Percentiles rank a stretch among this genome's conserved stretches.
These are phyloP conservation scores for Paracoccidioides brasiliensis DNA, from an alignment of 2,329 filamentous ascomycete genomes.

Conservation along the genomic window DNA sequence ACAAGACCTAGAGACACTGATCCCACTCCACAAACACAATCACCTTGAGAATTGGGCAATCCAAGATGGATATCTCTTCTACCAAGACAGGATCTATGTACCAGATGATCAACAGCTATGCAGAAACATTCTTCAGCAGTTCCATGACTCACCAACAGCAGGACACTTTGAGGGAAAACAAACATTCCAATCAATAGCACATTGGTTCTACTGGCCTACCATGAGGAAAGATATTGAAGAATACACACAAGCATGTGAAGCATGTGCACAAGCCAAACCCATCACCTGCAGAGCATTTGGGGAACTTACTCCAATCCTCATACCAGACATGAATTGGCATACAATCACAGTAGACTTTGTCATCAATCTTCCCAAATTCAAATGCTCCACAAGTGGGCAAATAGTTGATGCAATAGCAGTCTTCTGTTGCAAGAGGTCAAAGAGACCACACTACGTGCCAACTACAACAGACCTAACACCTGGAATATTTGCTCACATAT, in stretches of 20 bases:
- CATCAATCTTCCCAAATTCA: no score
- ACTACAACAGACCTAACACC: not conserved
- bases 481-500: not conserved
- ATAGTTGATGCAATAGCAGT: no score
- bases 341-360: no score
- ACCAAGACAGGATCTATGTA: not conserved
- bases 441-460: not conserved
- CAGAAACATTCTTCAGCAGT: not conserved
- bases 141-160: not conserved
- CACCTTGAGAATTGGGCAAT: not conserved
- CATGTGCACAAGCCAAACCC: no score
- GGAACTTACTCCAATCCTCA: no score
- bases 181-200: not conserved
- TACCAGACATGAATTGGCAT: no score
- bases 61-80: not conserved
- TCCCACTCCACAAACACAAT: not conserved
- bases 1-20: not conserved
- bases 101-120: not conserved
- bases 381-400: no score
- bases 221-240: no score
- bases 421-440: no score
- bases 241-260: no score
- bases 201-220: not conserved
- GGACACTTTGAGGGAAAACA: not conserved
- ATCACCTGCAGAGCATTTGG: no score